Evolutionary conservation across 2,329 filamentous ascomycete species (phyloP), one percentile per base, ranked within the genome.

Genomic region (Ophiostoma tasmaniense): DNA sequence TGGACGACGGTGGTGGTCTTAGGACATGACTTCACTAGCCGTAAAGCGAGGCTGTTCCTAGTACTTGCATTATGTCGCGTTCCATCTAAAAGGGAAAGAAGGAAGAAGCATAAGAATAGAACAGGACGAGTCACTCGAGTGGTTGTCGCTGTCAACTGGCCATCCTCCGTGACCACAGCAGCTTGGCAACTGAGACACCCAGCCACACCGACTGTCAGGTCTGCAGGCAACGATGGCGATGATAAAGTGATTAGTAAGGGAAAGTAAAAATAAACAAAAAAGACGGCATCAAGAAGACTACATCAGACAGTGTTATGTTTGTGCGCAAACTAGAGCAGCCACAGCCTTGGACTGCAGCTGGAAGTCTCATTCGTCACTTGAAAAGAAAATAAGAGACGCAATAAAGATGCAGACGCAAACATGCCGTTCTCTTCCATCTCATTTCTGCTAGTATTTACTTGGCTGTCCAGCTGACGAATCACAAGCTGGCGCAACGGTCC

Each of bases 381-480:
- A n/a, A n/a, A n/a, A n/a, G n/a, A n/a, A n/a, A n/a, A n/a, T n/a
- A n/a, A n/a, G n/a, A n/a, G n/a, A n/a, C n/a, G n/a, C n/a, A n/a
- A n/a, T n/a, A n/a, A n/a, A n/a, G n/a, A n/a, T n/a, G n/a, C n/a
- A n/a, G n/a, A n/a, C n/a, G n/a, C n/a, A n/a, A n/a, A n/a, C n/a
- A n/a, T n/a, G n/a, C n/a, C n/a, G n/a, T 2, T 20, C 17, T 7
- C n/a, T n/a, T n/a, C 6, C 7, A 4, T 45, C 17, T 45, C 17
- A n/a, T 45, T 3, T 39, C 37, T 42, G 33, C 33, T 33, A 33
- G 8, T 33, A 33, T 33, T 39, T 30, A 30, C 52, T 59, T 68
- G 6, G 52, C 64, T 33, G 28, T 69, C 37, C 30, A 50, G 67
- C 64, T 61, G 37, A 33, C 68, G 55, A 69, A 69, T 69, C 55